Conservation (phyloP, 805 yeast genomes). For the Metschnikowia similis region DNA sequence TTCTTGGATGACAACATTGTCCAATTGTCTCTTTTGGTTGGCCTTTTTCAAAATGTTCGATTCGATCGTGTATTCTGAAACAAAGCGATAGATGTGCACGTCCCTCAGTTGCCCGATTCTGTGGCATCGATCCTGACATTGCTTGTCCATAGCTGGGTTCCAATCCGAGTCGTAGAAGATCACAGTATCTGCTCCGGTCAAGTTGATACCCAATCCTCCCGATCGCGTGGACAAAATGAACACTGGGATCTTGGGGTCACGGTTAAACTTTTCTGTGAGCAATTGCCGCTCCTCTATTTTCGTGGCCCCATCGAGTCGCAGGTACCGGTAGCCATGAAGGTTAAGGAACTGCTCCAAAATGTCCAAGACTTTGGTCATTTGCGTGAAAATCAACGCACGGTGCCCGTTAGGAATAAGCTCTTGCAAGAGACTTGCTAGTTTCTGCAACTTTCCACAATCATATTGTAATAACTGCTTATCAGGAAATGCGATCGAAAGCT, state of each 20-base stretch:
- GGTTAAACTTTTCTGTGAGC: constrained; percentile 86
- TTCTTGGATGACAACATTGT: constrained; percentile 92
- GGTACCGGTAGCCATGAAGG: constrained; percentile 88
- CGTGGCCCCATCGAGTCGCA: constrained; percentile 97
- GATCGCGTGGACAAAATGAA: constrained; percentile 93
- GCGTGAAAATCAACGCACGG: constrained; percentile 92
- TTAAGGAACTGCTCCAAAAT: constrained; percentile 89
- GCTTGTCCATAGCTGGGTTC: constrained; percentile 99
- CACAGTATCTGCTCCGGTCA: constrained; percentile 98
- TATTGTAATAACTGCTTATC: constrained; percentile 88
- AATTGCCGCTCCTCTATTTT: constrained; percentile 95
- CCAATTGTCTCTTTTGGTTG: constrained; percentile 88
- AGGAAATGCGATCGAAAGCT: constrained; percentile 90
- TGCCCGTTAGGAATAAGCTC: constrained; percentile 84
- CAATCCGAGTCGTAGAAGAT: constrained; percentile 97
- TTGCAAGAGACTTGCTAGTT: constrained; percentile 68
- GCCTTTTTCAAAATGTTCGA: constrained; percentile 92
- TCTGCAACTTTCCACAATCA: constrained; percentile 96
- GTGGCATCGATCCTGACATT: constrained; percentile 98
- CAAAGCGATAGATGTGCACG: constrained; percentile 94
- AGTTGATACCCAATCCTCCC: constrained; percentile 95
- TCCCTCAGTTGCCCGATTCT: constrained; percentile 98
- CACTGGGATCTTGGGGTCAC: constrained; percentile 80
- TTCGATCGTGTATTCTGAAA: constrained; percentile 93
- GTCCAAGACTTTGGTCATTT: constrained; percentile 95